Percentiles rank a stretch among this genome's conserved stretches.
These are phyloP conservation scores for Adenanthera pavonina DNA, from an alignment of 306 rosid species.

Conservation along the genomic window DNA sequence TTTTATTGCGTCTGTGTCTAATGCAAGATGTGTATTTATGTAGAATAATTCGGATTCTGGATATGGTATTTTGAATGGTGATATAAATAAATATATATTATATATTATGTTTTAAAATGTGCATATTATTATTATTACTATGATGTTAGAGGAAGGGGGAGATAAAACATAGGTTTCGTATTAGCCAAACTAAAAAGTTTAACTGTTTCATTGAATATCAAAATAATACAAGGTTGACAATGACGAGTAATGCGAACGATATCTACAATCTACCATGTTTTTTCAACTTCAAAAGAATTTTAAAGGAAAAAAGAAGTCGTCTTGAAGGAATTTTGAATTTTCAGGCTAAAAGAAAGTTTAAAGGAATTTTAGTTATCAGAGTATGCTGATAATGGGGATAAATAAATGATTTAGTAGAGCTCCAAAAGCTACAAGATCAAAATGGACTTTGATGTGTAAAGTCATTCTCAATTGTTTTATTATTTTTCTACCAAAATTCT, in stretches of 20 bases:
- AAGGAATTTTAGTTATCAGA: too few species aligned
- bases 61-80: neutral
- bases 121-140: neutral
- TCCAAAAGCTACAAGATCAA: too few species aligned
- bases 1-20: neutral
- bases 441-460: too few species aligned
- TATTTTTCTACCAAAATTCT: too few species aligned
- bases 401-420: too few species aligned
- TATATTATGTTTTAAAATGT: neutral
- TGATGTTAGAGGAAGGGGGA: neutral
- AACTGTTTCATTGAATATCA: neutral
- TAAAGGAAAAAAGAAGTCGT: too few species aligned
- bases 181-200: neutral
- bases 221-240: neutral
- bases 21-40: neutral
- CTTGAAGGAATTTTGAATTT: too few species aligned
- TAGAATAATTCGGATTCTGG: slow-evolving; percentile 10
- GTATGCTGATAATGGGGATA: too few species aligned
- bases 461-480: too few species aligned
- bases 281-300: too few species aligned
- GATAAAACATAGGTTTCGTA: neutral
- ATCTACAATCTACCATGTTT: neutral
- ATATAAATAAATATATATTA: too few species aligned
- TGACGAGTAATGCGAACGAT: neutral
- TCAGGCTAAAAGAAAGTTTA: too few species aligned